Base-by-base conservation (phyloP, 257 asterid species). In the Ajuga chamaepitys region DNA sequence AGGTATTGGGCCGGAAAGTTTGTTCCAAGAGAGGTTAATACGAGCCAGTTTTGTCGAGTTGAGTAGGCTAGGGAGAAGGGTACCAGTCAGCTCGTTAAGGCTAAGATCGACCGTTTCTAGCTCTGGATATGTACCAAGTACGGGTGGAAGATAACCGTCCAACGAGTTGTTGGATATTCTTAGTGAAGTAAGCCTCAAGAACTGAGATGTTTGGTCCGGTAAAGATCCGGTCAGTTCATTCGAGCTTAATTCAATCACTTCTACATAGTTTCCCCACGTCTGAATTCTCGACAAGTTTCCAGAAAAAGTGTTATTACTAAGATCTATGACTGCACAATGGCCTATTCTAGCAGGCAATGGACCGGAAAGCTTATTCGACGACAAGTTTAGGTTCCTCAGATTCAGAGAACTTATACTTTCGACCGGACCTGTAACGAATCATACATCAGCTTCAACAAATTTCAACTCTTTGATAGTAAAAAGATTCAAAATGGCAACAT, bases 211-310 rank as follows among this genome's bases (percentile, higher is more conserved):
- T 74, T 81, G 83, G 59, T 69, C 67, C 2, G 87, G 86, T 11
- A 87, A 76, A 57, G 74, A 21, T 28, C 97, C 95, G 0, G 72
- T 78, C 51, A 90, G 67, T n/a, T 67, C 41, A 38, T 90, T 90
- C 30, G 97, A 85, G 86, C 90, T 90, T 55, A 90, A 77, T 14
- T 80, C 89, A 68, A 87, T 72, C 11, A 78, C 70, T 72, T 87
- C 97, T 3, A 82, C 66, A 62, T 87, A 85, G 57, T 90, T 85
- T 61, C 97, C 97, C 97, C 97, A 90, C 17, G 82, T 58, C 74
- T 78, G 87, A 62, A 79, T 77, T 71, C 83, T 82, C 54, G 97
- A 87, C 20, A 85, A 58, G 78, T 81, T 81, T 45, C 97, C 97
- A 1, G 86, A 70, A 67, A 90, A 73, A 79, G 67, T 73, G 70